phyloP scores from a whole-genome alignment of 169 alveolate species.

The Cystoisospora suis region DNA sequence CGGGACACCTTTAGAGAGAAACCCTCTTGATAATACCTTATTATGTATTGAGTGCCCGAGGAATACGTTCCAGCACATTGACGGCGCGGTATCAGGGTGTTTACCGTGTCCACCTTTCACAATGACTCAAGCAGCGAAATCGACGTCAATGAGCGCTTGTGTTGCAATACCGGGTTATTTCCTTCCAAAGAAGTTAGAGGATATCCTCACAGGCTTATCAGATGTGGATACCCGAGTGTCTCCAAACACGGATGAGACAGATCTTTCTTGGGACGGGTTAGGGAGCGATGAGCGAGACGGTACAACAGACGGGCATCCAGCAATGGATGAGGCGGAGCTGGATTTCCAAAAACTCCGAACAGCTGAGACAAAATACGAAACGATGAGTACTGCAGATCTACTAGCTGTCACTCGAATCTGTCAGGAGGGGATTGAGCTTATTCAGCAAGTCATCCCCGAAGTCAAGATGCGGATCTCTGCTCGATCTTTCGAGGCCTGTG shows the following conservation, averaged over 20 bases:
- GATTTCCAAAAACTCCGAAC: background rate
- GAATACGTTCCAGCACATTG: conserved; percentile 63
- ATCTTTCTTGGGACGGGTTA: too few relatives aligned
- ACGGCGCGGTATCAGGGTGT: conserved; percentile 52
- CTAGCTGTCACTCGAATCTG: background rate
- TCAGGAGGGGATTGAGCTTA: background rate
- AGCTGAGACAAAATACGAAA: conserved; percentile 2
- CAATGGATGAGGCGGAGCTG: background rate
- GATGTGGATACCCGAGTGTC: background rate
- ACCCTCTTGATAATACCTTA: conserved; percentile 53
- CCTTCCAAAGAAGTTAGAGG: background rate
- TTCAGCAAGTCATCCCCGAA: conserved; percentile 26
- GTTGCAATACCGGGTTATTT: conserved; percentile 60
- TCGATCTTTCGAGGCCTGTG: conserved; percentile 37
- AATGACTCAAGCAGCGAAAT: conserved; percentile 49
- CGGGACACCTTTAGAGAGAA: conserved; percentile 41
- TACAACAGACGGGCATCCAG: background rate
- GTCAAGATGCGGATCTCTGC: conserved; percentile 48
- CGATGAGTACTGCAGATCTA: background rate
- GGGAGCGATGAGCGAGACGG: background rate
- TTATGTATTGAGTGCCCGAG: conserved; percentile 50
- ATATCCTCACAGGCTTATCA: background rate
- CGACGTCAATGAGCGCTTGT: conserved; percentile 53
- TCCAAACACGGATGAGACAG: too few relatives aligned
- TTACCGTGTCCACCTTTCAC: conserved; percentile 58